Percentiles rank a stretch among this genome's conserved stretches.
These are phyloP conservation scores for Aspergillus baeticus DNA, from an alignment of 495 filamentous ascomycete species.

Conservation along the genomic window DNA sequence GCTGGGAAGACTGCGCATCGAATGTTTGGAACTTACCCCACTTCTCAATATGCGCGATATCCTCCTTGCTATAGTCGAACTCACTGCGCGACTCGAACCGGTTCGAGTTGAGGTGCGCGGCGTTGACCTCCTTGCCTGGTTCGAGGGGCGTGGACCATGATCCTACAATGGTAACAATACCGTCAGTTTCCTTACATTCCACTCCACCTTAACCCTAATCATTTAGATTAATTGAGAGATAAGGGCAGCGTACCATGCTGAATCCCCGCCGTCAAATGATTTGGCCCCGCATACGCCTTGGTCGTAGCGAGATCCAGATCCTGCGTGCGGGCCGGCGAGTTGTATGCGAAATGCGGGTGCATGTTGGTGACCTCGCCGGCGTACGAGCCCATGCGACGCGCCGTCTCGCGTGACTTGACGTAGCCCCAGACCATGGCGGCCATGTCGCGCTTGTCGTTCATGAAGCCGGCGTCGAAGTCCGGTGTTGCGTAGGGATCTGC, in stretches of 20 bases:
- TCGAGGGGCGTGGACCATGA: constrained; percentile 46
- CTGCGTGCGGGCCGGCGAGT: constrained; percentile 63
- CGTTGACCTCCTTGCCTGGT: constrained; percentile 45
- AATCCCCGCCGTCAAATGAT: constrained; percentile 72
- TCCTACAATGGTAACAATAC: no score
- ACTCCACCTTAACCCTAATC: no score
- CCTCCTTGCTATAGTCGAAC: constrained; percentile 64
- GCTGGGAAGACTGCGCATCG: no score
- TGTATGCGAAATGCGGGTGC: constrained; percentile 61
- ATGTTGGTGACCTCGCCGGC: constrained; percentile 72
- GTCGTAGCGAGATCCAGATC: constrained; percentile 76
- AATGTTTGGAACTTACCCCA: constrained; percentile 71
- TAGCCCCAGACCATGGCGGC: constrained; percentile 83
- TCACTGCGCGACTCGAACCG: constrained; percentile 56
- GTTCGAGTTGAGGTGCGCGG: constrained; percentile 49
- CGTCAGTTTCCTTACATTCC: no score
- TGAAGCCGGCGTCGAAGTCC: constrained; percentile 82
- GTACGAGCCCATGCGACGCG: constrained; percentile 73
- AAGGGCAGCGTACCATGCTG: constrained; percentile 44
- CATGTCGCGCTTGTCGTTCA: constrained; percentile 84
- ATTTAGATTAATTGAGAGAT: background rate
- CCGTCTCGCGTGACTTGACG: constrained; percentile 82
- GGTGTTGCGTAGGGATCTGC: constrained; percentile 70
- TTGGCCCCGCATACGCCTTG: constrained; percentile 69
- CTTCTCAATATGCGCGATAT: constrained; percentile 70